Conservation (phyloP, 768 basidiomycete genomes). For the Filobasidium floriforme region DNA sequence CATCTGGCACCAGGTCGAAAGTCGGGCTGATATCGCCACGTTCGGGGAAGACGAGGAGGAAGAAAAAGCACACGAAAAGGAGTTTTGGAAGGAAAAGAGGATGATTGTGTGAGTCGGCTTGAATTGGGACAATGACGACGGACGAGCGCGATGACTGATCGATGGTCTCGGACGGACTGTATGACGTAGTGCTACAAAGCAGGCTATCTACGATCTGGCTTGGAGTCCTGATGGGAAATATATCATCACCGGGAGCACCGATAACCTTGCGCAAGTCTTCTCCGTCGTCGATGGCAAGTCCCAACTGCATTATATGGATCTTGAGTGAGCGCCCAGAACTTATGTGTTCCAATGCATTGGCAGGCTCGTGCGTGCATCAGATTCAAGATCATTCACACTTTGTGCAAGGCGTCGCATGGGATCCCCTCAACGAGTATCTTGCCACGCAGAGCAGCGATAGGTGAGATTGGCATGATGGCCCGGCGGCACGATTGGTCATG, state of each 20-base stretch:
- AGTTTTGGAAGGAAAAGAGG: constrained; percentile 80
- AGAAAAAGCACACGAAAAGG: constrained; percentile 74
- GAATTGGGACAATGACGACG: constrained; percentile 51
- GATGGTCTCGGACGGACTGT: background rate
- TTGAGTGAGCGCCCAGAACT: background rate
- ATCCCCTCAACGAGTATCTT: constrained; percentile 91
- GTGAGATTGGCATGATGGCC: constrained; percentile 29
- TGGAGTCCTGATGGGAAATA: constrained; percentile 96
- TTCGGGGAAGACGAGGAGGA: constrained; percentile 80
- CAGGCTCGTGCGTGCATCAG: constrained; percentile 79
- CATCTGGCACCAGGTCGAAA: constrained; percentile 79
- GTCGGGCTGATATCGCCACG: constrained; percentile 64
- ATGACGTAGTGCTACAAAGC: constrained; percentile 67
- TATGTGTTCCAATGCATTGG: background rate
- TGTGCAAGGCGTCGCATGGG: constrained; percentile 98
- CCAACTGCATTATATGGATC: background rate
- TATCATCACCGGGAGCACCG: constrained; percentile 91
- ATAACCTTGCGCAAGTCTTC: constrained; percentile 85
- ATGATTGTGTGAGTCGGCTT: constrained; percentile 50
- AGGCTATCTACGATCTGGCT: constrained; percentile 95
- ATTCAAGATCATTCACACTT: constrained; percentile 92
- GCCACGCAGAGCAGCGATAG: constrained; percentile 95
- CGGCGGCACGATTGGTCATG: background rate
- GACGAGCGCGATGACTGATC: constrained; percentile 49
- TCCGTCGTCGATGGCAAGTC: constrained; percentile 61